A percentile compares a stretch with the other conserved stretches of the same genome.
phyloP scores from a whole-genome alignment of 2,329 filamentous ascomycete species.

The Pseudogymnoascus sp. region DNA sequence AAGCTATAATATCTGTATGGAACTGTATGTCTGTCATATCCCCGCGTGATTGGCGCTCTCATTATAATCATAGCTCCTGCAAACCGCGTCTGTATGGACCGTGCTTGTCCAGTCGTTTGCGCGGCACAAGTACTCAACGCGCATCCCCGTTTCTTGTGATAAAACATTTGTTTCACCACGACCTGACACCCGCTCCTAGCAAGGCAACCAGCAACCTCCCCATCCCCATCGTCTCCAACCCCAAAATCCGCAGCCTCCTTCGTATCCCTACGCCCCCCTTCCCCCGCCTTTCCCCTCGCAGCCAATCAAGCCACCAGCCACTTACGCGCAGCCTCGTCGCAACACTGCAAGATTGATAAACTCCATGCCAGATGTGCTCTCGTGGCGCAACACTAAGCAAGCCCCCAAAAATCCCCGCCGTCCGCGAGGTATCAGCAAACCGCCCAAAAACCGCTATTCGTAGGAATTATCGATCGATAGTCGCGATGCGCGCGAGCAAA shows the following conservation, averaged over 20 bases:
- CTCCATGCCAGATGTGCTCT: neutral
- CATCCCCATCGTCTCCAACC: neutral
- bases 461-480: neutral
- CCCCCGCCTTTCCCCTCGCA: neutral
- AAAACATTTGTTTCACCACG: constrained; percentile 4
- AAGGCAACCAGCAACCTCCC: neutral
- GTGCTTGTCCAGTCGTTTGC: neutral
- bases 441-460: neutral
- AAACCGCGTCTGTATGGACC: neutral
- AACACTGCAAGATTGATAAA: constrained; percentile 1
- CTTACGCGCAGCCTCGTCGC: neutral
- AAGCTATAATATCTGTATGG: neutral
- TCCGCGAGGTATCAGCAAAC: too few relatives aligned
- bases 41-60: neutral
- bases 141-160: neutral
- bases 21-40: neutral
- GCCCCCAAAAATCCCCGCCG: neutral
- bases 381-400: neutral
- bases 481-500: neutral
- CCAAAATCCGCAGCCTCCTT: neutral
- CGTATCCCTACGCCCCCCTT: neutral
- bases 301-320: neutral
- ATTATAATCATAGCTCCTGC: neutral
- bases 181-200: neutral
- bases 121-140: neutral